A percentile compares a stretch with the other conserved stretches of the same genome.
These are phyloP conservation scores for Vitellaria paradoxa DNA, from an alignment of 179 eudicot species.

Conservation along the genomic window DNA sequence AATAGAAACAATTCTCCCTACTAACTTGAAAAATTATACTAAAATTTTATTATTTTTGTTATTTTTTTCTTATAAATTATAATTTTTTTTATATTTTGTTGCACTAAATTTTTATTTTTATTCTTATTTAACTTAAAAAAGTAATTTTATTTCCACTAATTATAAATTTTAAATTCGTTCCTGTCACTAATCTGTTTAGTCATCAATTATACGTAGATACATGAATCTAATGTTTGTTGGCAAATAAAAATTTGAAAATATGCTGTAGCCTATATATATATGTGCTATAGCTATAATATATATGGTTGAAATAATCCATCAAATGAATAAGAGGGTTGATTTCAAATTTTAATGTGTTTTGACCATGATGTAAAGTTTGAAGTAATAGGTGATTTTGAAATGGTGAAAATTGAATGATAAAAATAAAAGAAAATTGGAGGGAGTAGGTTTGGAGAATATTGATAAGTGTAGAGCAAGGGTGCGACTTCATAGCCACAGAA, in stretches of 20 bases:
- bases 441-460: constrained; percentile 17
- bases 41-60: too few relatives aligned
- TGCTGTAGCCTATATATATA: not conserved
- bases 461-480: constrained; percentile 10
- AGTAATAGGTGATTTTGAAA: constrained; percentile 11
- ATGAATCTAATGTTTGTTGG: constrained; percentile 9
- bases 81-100: too few relatives aligned
- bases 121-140: too few relatives aligned
- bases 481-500: constrained; percentile 30
- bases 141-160: too few relatives aligned
- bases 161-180: too few relatives aligned
- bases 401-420: not conserved
- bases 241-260: not conserved
- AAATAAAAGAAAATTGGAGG: not conserved
- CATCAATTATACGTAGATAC: not conserved
- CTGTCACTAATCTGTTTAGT: not conserved
- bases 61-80: too few relatives aligned
- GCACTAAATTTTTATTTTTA: too few relatives aligned
- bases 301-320: not conserved
- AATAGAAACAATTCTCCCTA: too few relatives aligned
- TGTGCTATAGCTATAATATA: too few relatives aligned
- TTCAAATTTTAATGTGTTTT: not conserved
- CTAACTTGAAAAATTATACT: too few relatives aligned
- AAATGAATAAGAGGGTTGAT: not conserved
- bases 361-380: not conserved